These are phyloP conservation scores for Symbiodinium pilosum DNA, from an alignment of 73 alveolate genomes.

Conservation along the genomic window DNA sequence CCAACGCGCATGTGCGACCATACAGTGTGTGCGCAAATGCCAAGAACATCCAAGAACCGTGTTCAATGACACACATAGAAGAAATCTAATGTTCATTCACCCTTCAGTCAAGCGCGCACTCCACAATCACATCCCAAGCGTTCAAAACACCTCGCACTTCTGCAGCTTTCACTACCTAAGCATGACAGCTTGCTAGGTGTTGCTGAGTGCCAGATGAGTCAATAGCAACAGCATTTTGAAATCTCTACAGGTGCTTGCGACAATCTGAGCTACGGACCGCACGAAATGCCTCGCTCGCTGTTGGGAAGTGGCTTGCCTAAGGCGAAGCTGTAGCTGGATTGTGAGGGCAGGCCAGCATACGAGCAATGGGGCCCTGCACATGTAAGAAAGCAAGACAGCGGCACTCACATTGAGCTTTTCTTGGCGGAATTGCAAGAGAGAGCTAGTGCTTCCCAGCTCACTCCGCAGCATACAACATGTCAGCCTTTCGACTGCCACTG, in stretches of 20 bases:
- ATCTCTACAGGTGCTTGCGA: too few relatives aligned
- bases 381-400: too few relatives aligned
- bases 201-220: too few relatives aligned
- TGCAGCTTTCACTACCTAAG: slow-evolving; percentile 68
- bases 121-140: slow-evolving; percentile 60
- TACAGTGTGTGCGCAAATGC: too few relatives aligned
- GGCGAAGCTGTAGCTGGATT: neutral
- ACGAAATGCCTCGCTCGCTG: slow-evolving; percentile 78
- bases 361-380: too few relatives aligned
- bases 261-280: neutral
- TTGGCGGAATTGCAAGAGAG: too few relatives aligned
- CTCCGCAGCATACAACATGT: neutral
- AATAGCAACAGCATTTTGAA: too few relatives aligned
- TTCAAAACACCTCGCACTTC: neutral
- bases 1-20: too few relatives aligned
- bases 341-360: too few relatives aligned
- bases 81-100: neutral
- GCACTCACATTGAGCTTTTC: too few relatives aligned
- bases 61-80: neutral
- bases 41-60: too few relatives aligned
- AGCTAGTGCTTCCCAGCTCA: neutral
- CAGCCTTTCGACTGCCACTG: neutral
- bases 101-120: slow-evolving; percentile 42
- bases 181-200: neutral
- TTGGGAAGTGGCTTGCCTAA: slow-evolving; percentile 65